These are phyloP conservation scores for Rhizoctonia solani DNA, from an alignment of 1,284 basidiomycete species.

Conservation along the genomic window DNA sequence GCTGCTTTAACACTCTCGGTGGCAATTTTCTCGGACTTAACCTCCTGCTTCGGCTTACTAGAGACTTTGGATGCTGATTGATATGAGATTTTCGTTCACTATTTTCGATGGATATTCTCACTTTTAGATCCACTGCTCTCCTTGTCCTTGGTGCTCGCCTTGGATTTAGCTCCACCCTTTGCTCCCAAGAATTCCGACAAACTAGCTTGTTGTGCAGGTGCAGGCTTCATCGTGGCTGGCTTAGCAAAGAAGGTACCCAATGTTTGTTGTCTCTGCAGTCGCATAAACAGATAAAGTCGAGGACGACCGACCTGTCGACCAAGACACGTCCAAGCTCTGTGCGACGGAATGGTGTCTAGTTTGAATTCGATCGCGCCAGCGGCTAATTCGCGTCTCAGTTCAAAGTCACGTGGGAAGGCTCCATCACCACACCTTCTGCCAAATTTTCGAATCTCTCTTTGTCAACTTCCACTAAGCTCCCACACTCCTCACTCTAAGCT, in stretches of 20 bases:
- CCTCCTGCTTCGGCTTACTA: no score
- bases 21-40: no score
- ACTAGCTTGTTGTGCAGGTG: constrained; percentile 69
- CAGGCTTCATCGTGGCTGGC: constrained; percentile 62
- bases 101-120: neutral
- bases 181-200: constrained; percentile 70
- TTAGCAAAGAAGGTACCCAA: constrained; percentile 69
- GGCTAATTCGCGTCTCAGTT: neutral
- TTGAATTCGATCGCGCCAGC: neutral
- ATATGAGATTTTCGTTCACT: neutral
- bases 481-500: no score
- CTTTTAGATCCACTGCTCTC: neutral
- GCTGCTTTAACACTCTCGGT: constrained; percentile 40
- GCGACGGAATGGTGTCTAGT: constrained; percentile 5
- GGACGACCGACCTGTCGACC: constrained; percentile 1
- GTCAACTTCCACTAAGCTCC: no score
- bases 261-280: constrained; percentile 14
- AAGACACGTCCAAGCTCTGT: neutral
- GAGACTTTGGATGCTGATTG: no score
- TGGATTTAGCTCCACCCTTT: constrained; percentile 48
- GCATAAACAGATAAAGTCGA: neutral
- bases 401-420: constrained; percentile 15
- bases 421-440: neutral
- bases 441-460: no score
- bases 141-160: constrained; percentile 41